These are phyloP conservation scores for Penicillium alfredii DNA, from an alignment of 495 filamentous ascomycete species.

Conservation along the genomic window DNA sequence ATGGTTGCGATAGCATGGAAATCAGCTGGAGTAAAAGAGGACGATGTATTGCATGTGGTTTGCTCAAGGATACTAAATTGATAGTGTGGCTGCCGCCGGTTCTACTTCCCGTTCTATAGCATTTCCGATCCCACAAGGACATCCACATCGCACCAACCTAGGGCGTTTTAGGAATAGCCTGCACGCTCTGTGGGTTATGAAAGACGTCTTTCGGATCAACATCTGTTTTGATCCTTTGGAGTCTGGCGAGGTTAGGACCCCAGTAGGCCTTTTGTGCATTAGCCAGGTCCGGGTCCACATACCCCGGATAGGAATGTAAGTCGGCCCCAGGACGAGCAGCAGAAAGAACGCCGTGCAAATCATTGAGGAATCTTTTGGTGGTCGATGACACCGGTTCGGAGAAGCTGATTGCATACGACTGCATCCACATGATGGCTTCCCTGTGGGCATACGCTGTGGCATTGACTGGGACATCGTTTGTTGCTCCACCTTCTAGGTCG, in stretches of 20 bases:
- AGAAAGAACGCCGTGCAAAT: constrained; percentile 37
- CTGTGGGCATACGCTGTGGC: constrained; percentile 44
- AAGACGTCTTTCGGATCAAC: constrained; percentile 56
- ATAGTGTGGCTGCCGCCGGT: no score
- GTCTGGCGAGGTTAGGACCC: constrained; percentile 42
- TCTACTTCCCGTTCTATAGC: no score
- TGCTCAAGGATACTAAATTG: no score
- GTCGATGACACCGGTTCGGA: constrained; percentile 31
- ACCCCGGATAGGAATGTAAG: constrained; percentile 58
- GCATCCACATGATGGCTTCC: constrained; percentile 41
- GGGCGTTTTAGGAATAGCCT: neutral
- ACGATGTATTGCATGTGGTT: no score
- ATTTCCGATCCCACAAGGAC: no score
- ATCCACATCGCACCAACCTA: no score
- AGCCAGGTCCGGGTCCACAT: constrained; percentile 57
- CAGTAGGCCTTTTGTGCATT: constrained; percentile 49
- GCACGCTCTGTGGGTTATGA: constrained; percentile 55
- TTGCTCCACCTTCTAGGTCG: constrained; percentile 39
- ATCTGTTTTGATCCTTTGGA: constrained; percentile 48
- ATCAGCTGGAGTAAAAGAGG: neutral
- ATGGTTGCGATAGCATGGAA: no score
- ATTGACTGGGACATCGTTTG: constrained; percentile 30
- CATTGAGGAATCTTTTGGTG: constrained; percentile 33
- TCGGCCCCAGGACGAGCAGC: constrained; percentile 19
- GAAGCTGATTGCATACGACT: constrained; percentile 38